phyloP scores from a whole-genome alignment of 177 flowering plant species.

The Vitis hybrid region DNA sequence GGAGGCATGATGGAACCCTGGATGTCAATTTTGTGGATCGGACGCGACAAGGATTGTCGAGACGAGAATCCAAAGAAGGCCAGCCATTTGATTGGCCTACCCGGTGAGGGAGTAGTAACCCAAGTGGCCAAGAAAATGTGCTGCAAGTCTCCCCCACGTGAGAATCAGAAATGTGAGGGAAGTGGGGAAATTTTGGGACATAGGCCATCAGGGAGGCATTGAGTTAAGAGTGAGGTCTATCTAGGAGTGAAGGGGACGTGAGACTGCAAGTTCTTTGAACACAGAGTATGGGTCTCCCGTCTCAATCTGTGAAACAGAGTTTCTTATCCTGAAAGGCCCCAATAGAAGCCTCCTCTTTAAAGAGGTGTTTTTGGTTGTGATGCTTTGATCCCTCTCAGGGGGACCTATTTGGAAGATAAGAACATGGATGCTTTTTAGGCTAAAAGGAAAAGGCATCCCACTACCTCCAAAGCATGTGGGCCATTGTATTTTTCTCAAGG shows the following conservation, averaged over 20 bases:
- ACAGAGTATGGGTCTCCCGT: no score
- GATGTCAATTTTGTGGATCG: no score
- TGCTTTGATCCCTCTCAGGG: not conserved
- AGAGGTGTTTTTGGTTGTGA: conserved; percentile 7
- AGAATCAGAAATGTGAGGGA: not conserved
- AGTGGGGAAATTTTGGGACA: not conserved
- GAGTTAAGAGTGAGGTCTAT: no score
- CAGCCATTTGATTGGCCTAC: no score
- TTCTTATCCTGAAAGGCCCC: conserved; percentile 8
- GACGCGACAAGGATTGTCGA: no score
- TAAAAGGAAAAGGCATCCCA: not conserved
- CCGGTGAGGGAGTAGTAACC: not conserved
- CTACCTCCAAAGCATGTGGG: conserved; percentile 7
- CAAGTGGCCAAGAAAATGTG: not conserved
- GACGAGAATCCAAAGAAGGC: no score
- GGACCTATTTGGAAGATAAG: conserved; percentile 2
- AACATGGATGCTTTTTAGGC: conserved; percentile 6
- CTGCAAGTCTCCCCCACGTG: conserved; percentile 1
- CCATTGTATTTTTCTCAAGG: not conserved
- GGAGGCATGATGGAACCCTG: no score
- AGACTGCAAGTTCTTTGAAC: no score
- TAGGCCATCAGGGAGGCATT: no score
- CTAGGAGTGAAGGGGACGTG: no score
- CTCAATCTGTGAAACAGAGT: not conserved
- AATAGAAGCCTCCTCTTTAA: not conserved